These are phyloP conservation scores for Neurospora sublineolata DNA, from an alignment of 495 filamentous ascomycete species.

Conservation along the genomic window DNA sequence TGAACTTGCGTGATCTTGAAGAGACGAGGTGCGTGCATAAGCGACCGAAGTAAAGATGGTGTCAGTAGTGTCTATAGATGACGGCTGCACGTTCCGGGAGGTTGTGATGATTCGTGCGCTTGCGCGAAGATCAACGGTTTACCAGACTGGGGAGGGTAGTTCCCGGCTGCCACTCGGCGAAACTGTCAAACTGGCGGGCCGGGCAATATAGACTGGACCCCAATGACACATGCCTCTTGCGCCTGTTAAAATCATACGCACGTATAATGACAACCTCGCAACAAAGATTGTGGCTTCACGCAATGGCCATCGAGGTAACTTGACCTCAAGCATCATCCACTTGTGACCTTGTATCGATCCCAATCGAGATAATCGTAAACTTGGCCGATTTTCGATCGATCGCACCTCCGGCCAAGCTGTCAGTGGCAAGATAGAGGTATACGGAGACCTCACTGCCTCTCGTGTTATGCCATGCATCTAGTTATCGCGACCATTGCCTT, in stretches of 20 bases:
- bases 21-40: background rate
- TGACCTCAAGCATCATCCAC: background rate
- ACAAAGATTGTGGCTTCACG: background rate
- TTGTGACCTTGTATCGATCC: background rate
- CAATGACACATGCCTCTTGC: background rate
- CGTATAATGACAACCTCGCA: background rate
- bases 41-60: background rate
- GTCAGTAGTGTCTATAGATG: background rate
- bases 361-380: background rate
- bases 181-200: background rate
- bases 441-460: background rate
- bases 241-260: background rate
- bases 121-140: background rate
- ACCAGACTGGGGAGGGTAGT: background rate
- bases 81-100: background rate
- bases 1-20: background rate
- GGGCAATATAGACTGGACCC: background rate
- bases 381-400: background rate
- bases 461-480: background rate
- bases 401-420: background rate
- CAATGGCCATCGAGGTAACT: background rate
- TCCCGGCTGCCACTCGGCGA: background rate
- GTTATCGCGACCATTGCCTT: background rate
- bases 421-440: background rate
- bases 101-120: background rate